Base-by-base conservation (phyloP, 805 yeast genomes). In the Kurtzmaniella fragi region DNA sequence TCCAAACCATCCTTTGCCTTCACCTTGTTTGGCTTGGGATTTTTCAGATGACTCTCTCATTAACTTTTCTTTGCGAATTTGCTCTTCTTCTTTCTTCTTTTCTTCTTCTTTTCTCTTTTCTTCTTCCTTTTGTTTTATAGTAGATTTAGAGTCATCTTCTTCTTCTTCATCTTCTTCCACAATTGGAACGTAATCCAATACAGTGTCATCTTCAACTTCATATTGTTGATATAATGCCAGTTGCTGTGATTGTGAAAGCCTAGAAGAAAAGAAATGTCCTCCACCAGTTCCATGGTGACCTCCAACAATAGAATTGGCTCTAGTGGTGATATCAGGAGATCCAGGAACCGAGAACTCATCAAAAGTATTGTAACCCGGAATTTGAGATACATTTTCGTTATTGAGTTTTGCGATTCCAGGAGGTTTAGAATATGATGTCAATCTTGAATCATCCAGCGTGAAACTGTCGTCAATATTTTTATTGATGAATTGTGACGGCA, bases 1-100 rank as follows among this genome's bases (percentile, higher is more conserved):
- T 40, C 75, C 68, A 42, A 84, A 61, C 86, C 95, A 84, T 7
- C 82, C 71, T 15, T 47, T 41, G 8, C 38, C 38, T 29, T 43
- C 47, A 8, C 28, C 33, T 13, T 33, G 20, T 6, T 13, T 17
- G 63, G 82, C 82, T 73, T 13, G 75, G 52, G 34, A 49, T 32
- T 32, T 51, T 38, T 13, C 45, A 41, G 37, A 54, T 20, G 42
- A 41, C 29, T 41, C 44, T 31, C 38, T 47, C 37, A 40, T 42
- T 43, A 41, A 29, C 30, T 42, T 43, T 29, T 50, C 52, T 47
- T 47, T 48, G 7, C 25, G 5, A 28, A 48, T 57, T 33, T 52
- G 49, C 17, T 42, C 45, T 31, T 48, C 43, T 27, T 50, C 49
- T 40, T 43, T 47, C 37, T 46, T 51, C 48, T 39, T 39, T 34